Evolutionary conservation across 2,329 filamentous ascomycete genomes (phyloP), one percentile per base, ranked within the genome.

Genomic region (Cytospora mali): DNA sequence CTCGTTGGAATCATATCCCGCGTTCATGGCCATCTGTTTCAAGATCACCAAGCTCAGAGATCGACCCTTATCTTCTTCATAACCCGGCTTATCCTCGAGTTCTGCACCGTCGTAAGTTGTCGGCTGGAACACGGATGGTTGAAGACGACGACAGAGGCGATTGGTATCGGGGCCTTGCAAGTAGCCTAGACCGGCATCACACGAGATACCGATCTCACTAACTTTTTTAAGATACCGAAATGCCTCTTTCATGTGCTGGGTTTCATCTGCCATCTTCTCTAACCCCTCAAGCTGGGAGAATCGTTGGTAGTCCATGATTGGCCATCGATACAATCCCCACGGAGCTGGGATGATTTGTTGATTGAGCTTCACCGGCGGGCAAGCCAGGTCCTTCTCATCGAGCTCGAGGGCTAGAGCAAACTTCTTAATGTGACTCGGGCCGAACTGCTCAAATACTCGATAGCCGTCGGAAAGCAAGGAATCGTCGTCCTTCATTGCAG

Each of bases 391-490:
- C 46, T 74, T 72, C 69, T 89, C 84, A 61, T 84, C 81, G n/a
- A 90, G 79, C 69, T 91, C 88, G 65, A 91, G 86, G 27, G 86
- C 86, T 70, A 92, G 83, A 6, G 86, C 88, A 69, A 89, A 90
- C 58, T 81, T 82, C 29, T 77, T 76, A 61, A 91, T 88, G 60
- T 85, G 81, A 31, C 76, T 75, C 16, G 42, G 61, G 13, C 85
- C 85, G 71, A 89, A 88, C 18, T 81, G 80, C 67, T 84, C 74
- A 67, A 89, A 88, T 33, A 89, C 81, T 64, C 83, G 79, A 70
- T 88, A 82, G 35, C 86, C 86, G 62, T 81, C 80, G 68, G 72
- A 73, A 28, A 78, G 72, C 39, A 77, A 68, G 28, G 21, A 73
- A 55, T 59, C 55, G 16, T 57, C 72, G 63, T 75, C 76, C 31